Percentiles rank a stretch among this genome's conserved stretches.
Evolutionary conservation across 2,329 filamentous ascomycete species (phyloP).

Genomic region (Graphium sp.): DNA sequence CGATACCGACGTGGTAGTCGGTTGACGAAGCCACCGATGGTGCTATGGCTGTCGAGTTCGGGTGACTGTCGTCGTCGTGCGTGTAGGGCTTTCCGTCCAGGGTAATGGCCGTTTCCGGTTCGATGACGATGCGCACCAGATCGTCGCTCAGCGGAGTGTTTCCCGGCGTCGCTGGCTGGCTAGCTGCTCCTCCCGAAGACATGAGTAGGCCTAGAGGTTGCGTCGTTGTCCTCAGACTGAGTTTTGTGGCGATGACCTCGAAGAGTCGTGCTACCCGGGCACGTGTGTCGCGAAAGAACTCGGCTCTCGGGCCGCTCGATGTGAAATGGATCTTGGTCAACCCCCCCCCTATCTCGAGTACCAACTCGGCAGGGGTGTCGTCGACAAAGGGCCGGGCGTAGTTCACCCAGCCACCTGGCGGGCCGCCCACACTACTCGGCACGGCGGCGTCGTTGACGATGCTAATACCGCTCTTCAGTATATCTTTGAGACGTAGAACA

Average conservation of each 20-base stretch:
- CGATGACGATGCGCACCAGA: conserved; percentile 47
- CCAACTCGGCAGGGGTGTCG: conserved; percentile 51
- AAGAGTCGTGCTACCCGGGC: conserved; percentile 56
- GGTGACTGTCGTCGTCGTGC: conserved; percentile 11
- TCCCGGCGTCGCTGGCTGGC: conserved; percentile 47
- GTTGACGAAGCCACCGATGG: conserved; percentile 10
- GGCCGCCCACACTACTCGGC: conserved; percentile 8
- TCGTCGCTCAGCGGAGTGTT: conserved; percentile 56
- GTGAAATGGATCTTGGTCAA: conserved; percentile 38
- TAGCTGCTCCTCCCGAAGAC: conserved; percentile 42
- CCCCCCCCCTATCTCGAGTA: conserved; percentile 65
- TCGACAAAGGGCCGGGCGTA: conserved; percentile 84
- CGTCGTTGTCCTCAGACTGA: conserved; percentile 46
- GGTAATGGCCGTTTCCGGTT: conserved; percentile 37
- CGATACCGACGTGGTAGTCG: conserved; percentile 2
- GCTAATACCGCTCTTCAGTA: conserved; percentile 73
- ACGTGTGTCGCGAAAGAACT: conserved; percentile 59
- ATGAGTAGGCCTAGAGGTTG: conserved; percentile 51
- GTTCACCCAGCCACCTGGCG: conserved; percentile 38
- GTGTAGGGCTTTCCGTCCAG: conserved; percentile 38
- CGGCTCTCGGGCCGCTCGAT: conserved; percentile 28
- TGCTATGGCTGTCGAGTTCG: conserved; percentile 11
- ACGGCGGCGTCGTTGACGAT: conserved; percentile 31
- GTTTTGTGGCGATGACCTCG: conserved; percentile 66
- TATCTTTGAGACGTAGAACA: conserved; percentile 61